phyloP scores from a whole-genome alignment of 2,329 filamentous ascomycete genomes.

The Claviceps sorghi region DNA sequence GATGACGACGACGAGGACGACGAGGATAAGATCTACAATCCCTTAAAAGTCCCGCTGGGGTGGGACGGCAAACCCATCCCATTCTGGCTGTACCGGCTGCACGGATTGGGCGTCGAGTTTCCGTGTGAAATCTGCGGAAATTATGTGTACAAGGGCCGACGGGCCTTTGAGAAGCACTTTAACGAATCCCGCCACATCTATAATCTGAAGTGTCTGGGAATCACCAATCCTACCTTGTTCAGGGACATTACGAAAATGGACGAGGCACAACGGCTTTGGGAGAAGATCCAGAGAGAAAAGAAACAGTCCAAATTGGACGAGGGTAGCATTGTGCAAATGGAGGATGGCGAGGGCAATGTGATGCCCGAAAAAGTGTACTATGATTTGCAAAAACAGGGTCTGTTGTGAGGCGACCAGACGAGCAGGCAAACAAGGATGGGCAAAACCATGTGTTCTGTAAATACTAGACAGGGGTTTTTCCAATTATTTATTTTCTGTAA shows the following conservation, averaged over 20 bases:
- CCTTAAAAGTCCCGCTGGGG: conserved; percentile 82
- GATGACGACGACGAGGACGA: conserved; percentile 62
- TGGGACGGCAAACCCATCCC: conserved; percentile 99
- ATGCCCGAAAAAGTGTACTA: conserved; percentile 99
- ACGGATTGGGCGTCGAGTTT: conserved; percentile 89
- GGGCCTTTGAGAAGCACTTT: conserved; percentile 97
- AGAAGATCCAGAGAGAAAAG: conserved; percentile 79
- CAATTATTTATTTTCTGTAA: not conserved
- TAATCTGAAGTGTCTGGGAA: conserved; percentile 83
- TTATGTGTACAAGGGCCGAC: conserved; percentile 94
- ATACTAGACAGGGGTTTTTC: not conserved
- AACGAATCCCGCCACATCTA: conserved; percentile 88
- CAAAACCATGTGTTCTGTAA: not conserved
- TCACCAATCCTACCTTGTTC: conserved; percentile 82
- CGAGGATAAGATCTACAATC: conserved; percentile 90
- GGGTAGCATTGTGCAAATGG: conserved; percentile 91
- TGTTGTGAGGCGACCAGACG: conserved; percentile 40
- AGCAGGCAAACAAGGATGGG: not conserved
- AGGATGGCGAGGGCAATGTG: conserved; percentile 91
- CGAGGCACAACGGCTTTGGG: conserved; percentile 78
- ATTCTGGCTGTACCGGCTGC: conserved; percentile 96
- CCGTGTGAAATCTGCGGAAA: conserved; percentile 95
- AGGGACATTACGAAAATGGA: conserved; percentile 87
- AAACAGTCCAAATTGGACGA: conserved; percentile 62
- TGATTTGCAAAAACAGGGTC: conserved; percentile 82